These are phyloP conservation scores for Globisporangium carolinianum DNA, from an alignment of 352 stramenopile species.

Conservation along the genomic window DNA sequence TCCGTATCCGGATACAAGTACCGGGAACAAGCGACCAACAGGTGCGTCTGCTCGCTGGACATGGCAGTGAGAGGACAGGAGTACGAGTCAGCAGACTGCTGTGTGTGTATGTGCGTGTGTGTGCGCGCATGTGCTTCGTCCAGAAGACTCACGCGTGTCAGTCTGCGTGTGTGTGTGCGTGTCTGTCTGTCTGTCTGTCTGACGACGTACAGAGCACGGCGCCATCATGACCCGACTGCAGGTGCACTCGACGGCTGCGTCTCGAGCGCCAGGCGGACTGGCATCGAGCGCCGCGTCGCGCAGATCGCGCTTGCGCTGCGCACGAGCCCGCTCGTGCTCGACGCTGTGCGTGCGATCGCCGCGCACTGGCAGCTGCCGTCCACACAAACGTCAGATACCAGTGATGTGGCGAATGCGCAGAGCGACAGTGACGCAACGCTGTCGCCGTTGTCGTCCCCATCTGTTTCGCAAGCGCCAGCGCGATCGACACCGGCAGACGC, in stretches of 20 bases:
- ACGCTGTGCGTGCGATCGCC: slow-evolving; percentile 18
- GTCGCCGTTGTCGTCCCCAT: not conserved
- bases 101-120: not conserved
- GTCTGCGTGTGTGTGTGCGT: not conserved
- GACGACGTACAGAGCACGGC: not conserved
- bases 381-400: not conserved
- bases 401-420: not conserved
- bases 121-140: not conserved
- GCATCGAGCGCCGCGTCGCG: slow-evolving; percentile 27
- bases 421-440: not conserved
- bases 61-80: too few relatives aligned
- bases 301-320: slow-evolving; percentile 25
- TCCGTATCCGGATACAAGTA: too few relatives aligned
- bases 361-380: slow-evolving; percentile 18
- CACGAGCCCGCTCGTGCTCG: slow-evolving; percentile 21
- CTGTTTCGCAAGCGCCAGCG: not conserved
- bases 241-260: slow-evolving; percentile 17
- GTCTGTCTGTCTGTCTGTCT: not conserved
- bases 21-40: too few relatives aligned
- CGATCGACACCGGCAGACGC: not conserved
- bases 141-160: too few relatives aligned
- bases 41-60: too few relatives aligned
- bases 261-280: slow-evolving; percentile 14
- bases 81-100: too few relatives aligned
- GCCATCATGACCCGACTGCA: slow-evolving; percentile 6